These are phyloP conservation scores for Pichia sorboxylosa DNA, from an alignment of 1,139 yeast species.

Conservation along the genomic window DNA sequence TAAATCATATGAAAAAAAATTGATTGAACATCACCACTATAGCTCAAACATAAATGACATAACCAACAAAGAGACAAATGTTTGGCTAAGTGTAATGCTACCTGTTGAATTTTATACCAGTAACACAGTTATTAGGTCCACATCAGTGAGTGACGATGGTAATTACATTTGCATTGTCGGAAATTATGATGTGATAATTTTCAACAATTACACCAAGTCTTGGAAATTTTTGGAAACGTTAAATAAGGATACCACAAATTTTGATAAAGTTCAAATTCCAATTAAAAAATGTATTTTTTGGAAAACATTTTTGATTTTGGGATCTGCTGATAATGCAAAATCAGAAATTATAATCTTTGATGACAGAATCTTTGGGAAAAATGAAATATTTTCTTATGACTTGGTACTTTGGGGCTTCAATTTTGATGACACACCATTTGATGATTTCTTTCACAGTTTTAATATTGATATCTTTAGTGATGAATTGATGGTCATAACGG, in stretches of 20 bases:
- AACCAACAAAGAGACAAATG: slow-evolving; percentile 20
- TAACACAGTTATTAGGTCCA: slow-evolving; percentile 20
- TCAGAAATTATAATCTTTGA: slow-evolving; percentile 22
- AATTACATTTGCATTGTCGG: slow-evolving; percentile 27
- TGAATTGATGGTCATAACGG: slow-evolving; percentile 23
- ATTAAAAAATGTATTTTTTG: slow-evolving; percentile 23
- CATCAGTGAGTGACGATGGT: slow-evolving; percentile 27
- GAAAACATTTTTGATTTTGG: slow-evolving; percentile 21
- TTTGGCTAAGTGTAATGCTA: slow-evolving; percentile 21
- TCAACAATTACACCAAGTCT: slow-evolving; percentile 18
- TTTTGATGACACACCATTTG: slow-evolving; percentile 18
- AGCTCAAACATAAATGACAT: slow-evolving; percentile 11
- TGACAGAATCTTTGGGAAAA: slow-evolving; percentile 12
- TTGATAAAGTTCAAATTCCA: slow-evolving; percentile 19
- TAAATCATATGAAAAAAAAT: slow-evolving; percentile 23
- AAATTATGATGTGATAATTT: slow-evolving; percentile 22
- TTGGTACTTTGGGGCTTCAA: slow-evolving; percentile 23
- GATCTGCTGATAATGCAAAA: slow-evolving; percentile 11
- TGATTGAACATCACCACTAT: slow-evolving; percentile 20
- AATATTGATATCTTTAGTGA: slow-evolving; percentile 20
- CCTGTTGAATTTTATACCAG: slow-evolving; percentile 20
- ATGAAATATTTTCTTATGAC: slow-evolving; percentile 17
- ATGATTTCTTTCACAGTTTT: slow-evolving; percentile 20
- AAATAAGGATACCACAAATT: slow-evolving; percentile 16
- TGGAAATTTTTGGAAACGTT: slow-evolving; percentile 26